phyloP scores from a whole-genome alignment of 352 stramenopile genomes.

The Phytophthora tubulina region DNA sequence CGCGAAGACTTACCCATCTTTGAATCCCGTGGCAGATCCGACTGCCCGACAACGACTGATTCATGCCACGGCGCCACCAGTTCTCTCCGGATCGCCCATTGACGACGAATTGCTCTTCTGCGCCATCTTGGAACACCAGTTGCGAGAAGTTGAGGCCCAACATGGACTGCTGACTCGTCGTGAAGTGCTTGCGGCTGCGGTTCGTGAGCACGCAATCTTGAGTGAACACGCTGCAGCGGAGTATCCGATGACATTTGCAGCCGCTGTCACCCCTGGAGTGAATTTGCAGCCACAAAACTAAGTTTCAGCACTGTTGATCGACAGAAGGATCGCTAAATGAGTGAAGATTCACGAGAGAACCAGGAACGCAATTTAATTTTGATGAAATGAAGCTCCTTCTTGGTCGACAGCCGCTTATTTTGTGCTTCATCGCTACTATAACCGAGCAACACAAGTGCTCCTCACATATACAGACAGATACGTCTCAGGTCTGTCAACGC shows the following conservation, averaged over 20 bases:
- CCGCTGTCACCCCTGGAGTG: conserved; percentile 18
- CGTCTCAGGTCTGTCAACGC: no score
- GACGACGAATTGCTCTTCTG: conserved; percentile 25
- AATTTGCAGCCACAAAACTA: conserved; percentile 15
- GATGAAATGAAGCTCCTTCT: no score
- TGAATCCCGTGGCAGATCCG: conserved; percentile 21
- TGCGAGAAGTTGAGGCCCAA: conserved; percentile 31
- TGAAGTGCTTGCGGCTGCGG: conserved; percentile 23
- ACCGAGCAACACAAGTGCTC: no score
- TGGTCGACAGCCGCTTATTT: no score
- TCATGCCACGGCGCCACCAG: conserved; percentile 20
- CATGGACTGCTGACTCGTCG: conserved; percentile 14
- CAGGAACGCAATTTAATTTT: no score
- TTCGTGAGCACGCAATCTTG: conserved; percentile 25
- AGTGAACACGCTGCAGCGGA: conserved; percentile 17
- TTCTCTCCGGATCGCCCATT: conserved; percentile 12
- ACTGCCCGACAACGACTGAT: conserved; percentile 20
- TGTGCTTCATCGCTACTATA: no score
- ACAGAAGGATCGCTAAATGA: no score
- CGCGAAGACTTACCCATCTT: conserved; percentile 29
- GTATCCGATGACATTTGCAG: conserved; percentile 24
- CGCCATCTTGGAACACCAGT: conserved; percentile 26
- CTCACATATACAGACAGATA: no score
- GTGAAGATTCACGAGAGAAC: no score
- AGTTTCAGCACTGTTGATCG: not conserved